phyloP scores from a whole-genome alignment of 2,329 filamentous ascomycete genomes.

The Xylogone sp. region DNA sequence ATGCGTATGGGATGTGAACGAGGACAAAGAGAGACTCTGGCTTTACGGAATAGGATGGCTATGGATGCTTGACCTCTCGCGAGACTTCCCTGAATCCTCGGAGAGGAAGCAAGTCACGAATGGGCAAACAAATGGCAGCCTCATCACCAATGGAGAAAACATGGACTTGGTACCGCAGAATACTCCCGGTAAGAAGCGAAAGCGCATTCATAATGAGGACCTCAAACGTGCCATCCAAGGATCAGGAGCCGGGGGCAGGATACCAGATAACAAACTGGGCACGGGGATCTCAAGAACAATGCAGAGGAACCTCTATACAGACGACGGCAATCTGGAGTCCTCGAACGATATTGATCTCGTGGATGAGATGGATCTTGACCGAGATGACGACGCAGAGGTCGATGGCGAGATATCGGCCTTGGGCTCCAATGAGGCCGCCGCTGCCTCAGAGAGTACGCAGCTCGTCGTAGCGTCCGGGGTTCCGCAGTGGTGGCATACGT shows the following conservation, averaged over 20 bases:
- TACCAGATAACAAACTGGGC: constrained; percentile 31
- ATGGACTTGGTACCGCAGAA: constrained; percentile 4
- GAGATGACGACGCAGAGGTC: constrained; percentile 19
- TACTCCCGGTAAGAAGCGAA: constrained; percentile 25
- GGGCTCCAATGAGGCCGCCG: constrained; percentile 14
- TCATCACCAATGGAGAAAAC: background rate
- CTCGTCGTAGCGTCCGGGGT: constrained; percentile 6
- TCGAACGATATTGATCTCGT: constrained; percentile 30
- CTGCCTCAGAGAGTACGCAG: background rate
- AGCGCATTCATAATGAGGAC: constrained; percentile 18
- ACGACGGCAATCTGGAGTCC: constrained; percentile 33
- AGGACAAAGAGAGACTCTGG: constrained; percentile 65
- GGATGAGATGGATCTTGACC: constrained; percentile 33
- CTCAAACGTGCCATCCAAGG: constrained; percentile 19
- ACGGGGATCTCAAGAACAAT: constrained; percentile 35
- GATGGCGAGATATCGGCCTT: background rate
- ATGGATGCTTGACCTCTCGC: constrained; percentile 84
- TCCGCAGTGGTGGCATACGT: constrained; percentile 65
- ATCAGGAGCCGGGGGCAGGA: constrained; percentile 52
- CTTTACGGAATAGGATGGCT: constrained; percentile 83
- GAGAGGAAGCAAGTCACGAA: constrained; percentile 32
- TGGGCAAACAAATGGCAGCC: constrained; percentile 10
- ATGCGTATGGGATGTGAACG: constrained; percentile 71
- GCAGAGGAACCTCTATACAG: constrained; percentile 33
- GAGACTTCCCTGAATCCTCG: constrained; percentile 51